Percentiles rank a stretch among this genome's conserved stretches.
phyloP scores from a whole-genome alignment of 164 flowering plant species.

The Vitis rotundifolia region DNA sequence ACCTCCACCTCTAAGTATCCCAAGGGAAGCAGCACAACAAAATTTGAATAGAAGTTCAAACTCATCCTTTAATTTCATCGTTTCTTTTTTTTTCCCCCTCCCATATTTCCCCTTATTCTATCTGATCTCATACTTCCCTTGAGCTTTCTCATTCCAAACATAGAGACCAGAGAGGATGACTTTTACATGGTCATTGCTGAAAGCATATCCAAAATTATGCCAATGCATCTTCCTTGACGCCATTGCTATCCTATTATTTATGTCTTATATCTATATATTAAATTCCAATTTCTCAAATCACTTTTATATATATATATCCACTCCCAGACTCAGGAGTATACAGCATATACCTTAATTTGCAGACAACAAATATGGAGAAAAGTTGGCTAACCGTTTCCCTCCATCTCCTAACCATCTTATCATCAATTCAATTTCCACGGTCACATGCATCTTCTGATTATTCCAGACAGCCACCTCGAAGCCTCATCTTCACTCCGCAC shows the following conservation, averaged over 20 bases:
- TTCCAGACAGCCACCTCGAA: conserved; percentile 40
- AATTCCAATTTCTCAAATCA: neutral
- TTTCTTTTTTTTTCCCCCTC: no score
- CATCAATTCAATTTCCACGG: neutral
- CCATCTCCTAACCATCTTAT: conserved; percentile 2
- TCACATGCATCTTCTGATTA: conserved; percentile 24
- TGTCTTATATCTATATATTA: neutral
- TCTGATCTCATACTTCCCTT: no score
- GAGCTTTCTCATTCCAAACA: no score
- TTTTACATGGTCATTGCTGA: no score
- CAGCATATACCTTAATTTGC: no score
- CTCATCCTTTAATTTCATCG: no score
- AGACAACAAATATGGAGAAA: conserved; percentile 15
- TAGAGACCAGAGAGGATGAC: no score
- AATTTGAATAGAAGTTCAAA: no score
- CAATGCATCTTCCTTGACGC: conserved; percentile 18
- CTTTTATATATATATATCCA: neutral
- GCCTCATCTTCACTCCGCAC: conserved; percentile 31
- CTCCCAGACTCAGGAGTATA: no score
- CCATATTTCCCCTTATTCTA: no score
- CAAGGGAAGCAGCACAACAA: no score
- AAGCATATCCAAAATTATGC: neutral
- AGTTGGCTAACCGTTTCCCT: neutral
- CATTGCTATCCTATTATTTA: conserved; percentile 14
- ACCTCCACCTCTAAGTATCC: no score